These are phyloP conservation scores for Saposhnikovia divaricata DNA, from an alignment of 129 eudicot genomes.

Conservation along the genomic window DNA sequence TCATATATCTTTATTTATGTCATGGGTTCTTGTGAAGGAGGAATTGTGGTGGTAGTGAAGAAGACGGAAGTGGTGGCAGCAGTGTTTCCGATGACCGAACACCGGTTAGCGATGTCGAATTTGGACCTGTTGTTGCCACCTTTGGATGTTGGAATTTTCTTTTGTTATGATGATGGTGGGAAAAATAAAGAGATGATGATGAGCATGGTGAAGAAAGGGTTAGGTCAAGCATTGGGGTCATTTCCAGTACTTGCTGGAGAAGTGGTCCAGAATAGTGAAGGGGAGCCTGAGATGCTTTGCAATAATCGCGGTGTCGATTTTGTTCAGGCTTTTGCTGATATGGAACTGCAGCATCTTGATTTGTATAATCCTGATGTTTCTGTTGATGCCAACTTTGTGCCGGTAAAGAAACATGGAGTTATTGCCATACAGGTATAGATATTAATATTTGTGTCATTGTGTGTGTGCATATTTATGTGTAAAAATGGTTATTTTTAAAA, in stretches of 20 bases:
- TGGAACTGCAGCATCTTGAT: conserved; percentile 42
- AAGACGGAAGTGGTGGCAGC: background rate
- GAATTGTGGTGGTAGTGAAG: background rate
- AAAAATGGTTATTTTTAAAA: too few species aligned
- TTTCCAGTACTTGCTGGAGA: conserved; percentile 73
- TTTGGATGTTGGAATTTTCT: conserved; percentile 46
- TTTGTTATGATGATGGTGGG: conserved; percentile 33
- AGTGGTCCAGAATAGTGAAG: conserved; percentile 38
- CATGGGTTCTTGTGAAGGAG: background rate
- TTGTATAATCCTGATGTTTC: conserved; percentile 41
- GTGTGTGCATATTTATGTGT: too few species aligned
- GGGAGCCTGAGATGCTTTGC: conserved; percentile 67
- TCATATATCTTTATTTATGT: too few species aligned
- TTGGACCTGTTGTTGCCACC: conserved; percentile 35
- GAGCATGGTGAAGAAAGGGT: conserved; percentile 37
- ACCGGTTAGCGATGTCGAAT: background rate
- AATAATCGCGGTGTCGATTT: conserved; percentile 72
- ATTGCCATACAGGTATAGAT: conserved; percentile 31
- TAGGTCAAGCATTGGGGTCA: conserved; percentile 33
- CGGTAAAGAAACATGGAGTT: conserved; percentile 37
- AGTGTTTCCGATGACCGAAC: background rate
- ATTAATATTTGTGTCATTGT: too few species aligned
- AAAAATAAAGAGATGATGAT: background rate
- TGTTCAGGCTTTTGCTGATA: conserved; percentile 39
- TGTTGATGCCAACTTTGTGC: conserved; percentile 49